Evolutionary conservation across 1,284 basidiomycete species (phyloP).

Genomic region (Meripilus lineatus): DNA sequence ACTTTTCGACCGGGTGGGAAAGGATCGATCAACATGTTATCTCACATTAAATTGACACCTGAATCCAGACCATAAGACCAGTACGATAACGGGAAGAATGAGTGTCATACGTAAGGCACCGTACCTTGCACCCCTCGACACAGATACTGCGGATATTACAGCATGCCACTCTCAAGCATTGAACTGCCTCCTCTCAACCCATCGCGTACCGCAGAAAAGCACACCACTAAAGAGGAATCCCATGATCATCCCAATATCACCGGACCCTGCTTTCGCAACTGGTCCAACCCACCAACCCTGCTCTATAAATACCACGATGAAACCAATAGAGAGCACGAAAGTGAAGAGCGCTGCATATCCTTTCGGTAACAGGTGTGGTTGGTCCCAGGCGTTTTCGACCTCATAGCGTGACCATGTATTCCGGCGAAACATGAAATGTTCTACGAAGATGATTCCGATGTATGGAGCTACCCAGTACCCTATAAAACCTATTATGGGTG

Average conservation of each 20-base stretch:
- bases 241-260: constrained; percentile 52
- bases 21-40: too few species aligned
- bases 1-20: too few species aligned
- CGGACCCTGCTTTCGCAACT: constrained; percentile 41
- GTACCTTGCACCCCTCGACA: too few species aligned
- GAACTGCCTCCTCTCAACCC: constrained; percentile 30
- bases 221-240: constrained; percentile 40
- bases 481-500: constrained; percentile 35
- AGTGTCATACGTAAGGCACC: too few species aligned
- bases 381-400: constrained; percentile 37
- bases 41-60: too few species aligned
- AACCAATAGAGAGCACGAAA: constrained; percentile 39
- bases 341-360: constrained; percentile 46
- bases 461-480: constrained; percentile 62
- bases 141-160: too few species aligned
- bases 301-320: constrained; percentile 54
- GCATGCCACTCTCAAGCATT: too few species aligned
- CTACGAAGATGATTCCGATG: constrained; percentile 46
- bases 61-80: too few species aligned
- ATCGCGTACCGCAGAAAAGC: constrained; percentile 37
- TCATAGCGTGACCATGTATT: constrained; percentile 29
- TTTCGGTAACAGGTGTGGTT: constrained; percentile 34
- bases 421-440: constrained; percentile 53
- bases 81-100: too few species aligned
- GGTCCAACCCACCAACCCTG: constrained; percentile 55